Evolutionary conservation across 83 land plant genomes (phyloP).

Genomic region (Thuja plicata): DNA sequence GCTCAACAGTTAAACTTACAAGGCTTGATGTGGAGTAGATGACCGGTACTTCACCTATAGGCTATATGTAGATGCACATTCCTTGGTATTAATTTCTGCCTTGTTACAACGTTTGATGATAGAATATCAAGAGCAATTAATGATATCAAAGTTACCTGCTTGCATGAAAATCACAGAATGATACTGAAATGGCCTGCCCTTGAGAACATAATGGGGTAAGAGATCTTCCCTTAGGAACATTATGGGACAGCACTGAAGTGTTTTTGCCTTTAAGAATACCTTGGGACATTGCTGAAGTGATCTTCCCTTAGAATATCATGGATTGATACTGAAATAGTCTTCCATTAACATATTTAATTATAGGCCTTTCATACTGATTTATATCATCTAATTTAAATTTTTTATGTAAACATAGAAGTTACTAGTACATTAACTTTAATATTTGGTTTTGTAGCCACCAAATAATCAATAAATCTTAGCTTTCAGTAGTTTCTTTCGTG

Average conservation of each 20-base stretch:
- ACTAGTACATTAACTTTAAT: background rate
- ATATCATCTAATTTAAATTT: background rate
- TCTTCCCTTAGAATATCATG: background rate
- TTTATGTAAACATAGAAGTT: background rate
- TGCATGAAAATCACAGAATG: background rate
- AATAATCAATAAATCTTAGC: too few relatives aligned
- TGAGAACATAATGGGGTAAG: background rate
- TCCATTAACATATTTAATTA: background rate
- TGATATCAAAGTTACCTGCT: background rate
- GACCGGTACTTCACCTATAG: background rate
- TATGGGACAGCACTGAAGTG: background rate
- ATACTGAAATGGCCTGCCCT: background rate
- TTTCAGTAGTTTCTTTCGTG: background rate
- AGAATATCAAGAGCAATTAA: background rate
- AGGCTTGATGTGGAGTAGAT: background rate
- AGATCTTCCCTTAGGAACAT: background rate
- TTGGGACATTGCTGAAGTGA: background rate
- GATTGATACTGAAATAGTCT: background rate
- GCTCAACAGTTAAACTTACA: too few relatives aligned
- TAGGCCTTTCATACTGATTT: background rate
- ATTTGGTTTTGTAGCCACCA: background rate
- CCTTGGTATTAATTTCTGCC: background rate
- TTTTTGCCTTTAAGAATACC: background rate
- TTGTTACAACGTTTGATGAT: background rate
- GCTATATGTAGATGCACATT: background rate